These are phyloP conservation scores for Ailanthus altissimus DNA, from an alignment of 345 rosid species.

Conservation along the genomic window DNA sequence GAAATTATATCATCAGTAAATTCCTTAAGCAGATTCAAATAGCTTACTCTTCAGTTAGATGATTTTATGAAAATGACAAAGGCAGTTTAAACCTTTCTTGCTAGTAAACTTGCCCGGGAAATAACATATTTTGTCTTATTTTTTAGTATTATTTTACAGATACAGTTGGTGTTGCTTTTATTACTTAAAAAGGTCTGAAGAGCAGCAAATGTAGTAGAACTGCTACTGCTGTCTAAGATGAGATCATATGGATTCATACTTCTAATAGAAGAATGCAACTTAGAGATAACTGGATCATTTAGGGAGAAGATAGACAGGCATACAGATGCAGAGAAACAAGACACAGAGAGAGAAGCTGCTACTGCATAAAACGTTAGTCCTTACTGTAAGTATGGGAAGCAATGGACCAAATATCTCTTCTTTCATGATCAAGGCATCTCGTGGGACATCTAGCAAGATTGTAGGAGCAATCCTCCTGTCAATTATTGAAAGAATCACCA, in stretches of 20 bases:
- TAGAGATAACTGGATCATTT: neutral
- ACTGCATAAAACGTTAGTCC: conserved; percentile 12
- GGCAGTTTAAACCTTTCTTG: neutral
- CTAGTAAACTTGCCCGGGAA: neutral
- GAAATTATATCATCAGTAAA: conserved; percentile 9
- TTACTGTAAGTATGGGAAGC: conserved; percentile 80
- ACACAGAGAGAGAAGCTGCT: neutral
- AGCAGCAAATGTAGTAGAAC: neutral
- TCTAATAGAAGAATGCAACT: conserved; percentile 7
- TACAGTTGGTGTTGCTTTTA: neutral
- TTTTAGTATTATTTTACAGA: neutral
- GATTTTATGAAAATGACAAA: neutral
- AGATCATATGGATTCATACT: neutral
- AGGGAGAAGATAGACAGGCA: neutral
- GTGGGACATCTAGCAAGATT: conserved; percentile 81
- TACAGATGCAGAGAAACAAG: neutral
- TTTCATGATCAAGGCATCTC: conserved; percentile 72
- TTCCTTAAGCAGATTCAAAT: neutral
- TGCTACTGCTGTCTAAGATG: neutral
- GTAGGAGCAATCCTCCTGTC: conserved; percentile 84
- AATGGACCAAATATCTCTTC: conserved; percentile 98
- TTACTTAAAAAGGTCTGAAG: neutral
- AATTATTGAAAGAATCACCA: conserved; percentile 16
- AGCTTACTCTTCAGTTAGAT: neutral
- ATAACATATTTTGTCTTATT: neutral